These are phyloP conservation scores for Aspergillus awamori DNA, from an alignment of 2,329 filamentous ascomycete genomes.

Conservation along the genomic window DNA sequence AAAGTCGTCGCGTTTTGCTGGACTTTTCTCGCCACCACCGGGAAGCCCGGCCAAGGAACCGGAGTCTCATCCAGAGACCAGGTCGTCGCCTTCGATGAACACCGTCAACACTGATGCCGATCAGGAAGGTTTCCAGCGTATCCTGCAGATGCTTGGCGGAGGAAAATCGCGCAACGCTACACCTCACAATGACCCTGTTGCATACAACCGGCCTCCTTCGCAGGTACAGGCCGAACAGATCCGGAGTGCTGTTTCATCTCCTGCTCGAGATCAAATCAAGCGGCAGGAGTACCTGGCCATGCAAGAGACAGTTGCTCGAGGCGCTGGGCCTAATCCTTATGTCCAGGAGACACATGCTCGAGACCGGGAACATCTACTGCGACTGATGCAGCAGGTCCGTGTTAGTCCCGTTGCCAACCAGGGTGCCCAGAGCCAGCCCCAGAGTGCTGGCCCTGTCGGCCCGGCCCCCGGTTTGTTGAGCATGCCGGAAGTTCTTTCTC, in stretches of 20 bases:
- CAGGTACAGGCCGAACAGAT: slow-evolving; percentile 35
- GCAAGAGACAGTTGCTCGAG: slow-evolving; percentile 28
- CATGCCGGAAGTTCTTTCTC: slow-evolving; percentile 41
- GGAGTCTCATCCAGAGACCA: slow-evolving; percentile 29
- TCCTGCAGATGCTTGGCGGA: slow-evolving; percentile 77
- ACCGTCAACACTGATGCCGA: slow-evolving; percentile 63
- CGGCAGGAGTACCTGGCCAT: slow-evolving; percentile 37
- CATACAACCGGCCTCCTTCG: slow-evolving; percentile 34
- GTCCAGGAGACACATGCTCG: slow-evolving; percentile 49
- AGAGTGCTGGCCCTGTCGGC: slow-evolving; percentile 32
- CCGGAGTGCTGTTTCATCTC: slow-evolving; percentile 35
- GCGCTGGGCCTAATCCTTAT: slow-evolving; percentile 28
- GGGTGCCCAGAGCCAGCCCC: slow-evolving; percentile 33
- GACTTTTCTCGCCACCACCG: slow-evolving; percentile 68
- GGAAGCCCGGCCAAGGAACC: slow-evolving; percentile 54
- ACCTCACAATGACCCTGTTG: slow-evolving; percentile 44
- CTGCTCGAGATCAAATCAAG: slow-evolving; percentile 32
- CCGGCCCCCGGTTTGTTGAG: slow-evolving; percentile 38
- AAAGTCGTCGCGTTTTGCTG: slow-evolving; percentile 84
- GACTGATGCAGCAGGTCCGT: slow-evolving; percentile 70
- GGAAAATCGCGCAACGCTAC: slow-evolving; percentile 50
- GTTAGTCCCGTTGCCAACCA: slow-evolving; percentile 32
- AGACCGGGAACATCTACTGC: slow-evolving; percentile 83
- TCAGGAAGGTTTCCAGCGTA: slow-evolving; percentile 80
- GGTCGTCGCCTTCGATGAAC: slow-evolving; percentile 25